Conservation (phyloP, 345 rosid genomes). For the Hibiscus trionum region DNA sequence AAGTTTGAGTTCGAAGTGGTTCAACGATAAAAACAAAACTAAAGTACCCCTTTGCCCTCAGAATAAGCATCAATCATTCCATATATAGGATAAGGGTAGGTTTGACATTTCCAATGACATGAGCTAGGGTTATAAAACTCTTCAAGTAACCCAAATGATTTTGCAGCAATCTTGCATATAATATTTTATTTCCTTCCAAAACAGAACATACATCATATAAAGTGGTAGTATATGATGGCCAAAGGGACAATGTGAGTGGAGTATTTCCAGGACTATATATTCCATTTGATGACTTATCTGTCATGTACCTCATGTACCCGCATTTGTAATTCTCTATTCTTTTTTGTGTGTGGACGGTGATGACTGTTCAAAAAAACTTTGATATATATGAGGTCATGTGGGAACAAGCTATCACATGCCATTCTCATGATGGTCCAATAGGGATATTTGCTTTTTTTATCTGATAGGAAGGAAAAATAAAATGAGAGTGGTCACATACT, state of each 20-base stretch:
- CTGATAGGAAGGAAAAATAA: too few relatives aligned
- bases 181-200: not conserved
- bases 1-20: not conserved
- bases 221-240: not conserved
- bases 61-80: not conserved
- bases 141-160: not conserved
- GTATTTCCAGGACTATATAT: slow-evolving; percentile 1
- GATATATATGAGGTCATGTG: not conserved
- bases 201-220: not conserved
- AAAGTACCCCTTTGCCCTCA: not conserved
- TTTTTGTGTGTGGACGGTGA: slow-evolving; percentile 7
- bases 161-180: not conserved
- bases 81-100: slow-evolving; percentile 6
- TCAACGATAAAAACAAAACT: not conserved
- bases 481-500: too few relatives aligned
- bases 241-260: slow-evolving; percentile 4
- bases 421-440: not conserved
- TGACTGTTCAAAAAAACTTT: not conserved
- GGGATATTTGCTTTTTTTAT: too few relatives aligned
- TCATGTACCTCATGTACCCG: slow-evolving; percentile 18
- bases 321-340: not conserved
- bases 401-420: slow-evolving; percentile 5
- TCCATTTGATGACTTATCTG: slow-evolving; percentile 8
- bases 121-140: not conserved
- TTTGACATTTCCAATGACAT: not conserved